Conservation (phyloP, 2,329 filamentous ascomycete genomes). For the Chalara sp. region DNA sequence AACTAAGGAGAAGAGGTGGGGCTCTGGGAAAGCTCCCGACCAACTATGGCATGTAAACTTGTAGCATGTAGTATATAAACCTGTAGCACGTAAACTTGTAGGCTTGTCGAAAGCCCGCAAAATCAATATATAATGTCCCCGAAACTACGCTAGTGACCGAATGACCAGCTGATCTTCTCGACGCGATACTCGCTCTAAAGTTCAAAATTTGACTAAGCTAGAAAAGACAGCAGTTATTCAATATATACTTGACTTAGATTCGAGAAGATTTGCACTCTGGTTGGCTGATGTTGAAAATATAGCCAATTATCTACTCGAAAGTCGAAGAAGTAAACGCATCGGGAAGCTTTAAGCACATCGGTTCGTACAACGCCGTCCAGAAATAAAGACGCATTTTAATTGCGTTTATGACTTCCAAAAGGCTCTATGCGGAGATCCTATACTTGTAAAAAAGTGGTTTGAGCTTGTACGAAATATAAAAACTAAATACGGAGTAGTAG, state of each 20-base stretch:
- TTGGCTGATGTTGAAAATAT: constrained; percentile 14
- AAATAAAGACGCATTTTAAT: constrained; percentile 11
- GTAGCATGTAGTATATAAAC: no score
- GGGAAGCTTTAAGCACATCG: constrained; percentile 5
- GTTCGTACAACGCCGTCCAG: constrained; percentile 9
- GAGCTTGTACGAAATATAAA: constrained; percentile 10
- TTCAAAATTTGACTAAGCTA: constrained; percentile 2
- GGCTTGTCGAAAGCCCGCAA: no score
- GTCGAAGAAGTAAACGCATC: constrained; percentile 1
- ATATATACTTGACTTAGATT: constrained; percentile 14
- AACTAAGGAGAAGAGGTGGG: no score
- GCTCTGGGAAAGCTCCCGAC: no score
- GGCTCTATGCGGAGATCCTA: constrained; percentile 14
- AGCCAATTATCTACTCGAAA: constrained; percentile 10
- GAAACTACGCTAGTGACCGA: constrained; percentile 8
- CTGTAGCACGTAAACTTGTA: no score
- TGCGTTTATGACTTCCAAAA: constrained; percentile 13
- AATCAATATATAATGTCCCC: constrained; percentile 11
- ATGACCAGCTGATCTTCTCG: constrained; percentile 4
- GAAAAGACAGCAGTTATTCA: constrained; percentile 14
- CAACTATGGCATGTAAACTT: no score
- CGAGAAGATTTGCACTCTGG: constrained; percentile 11
- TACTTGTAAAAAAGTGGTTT: constrained; percentile 14
- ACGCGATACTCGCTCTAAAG: constrained; percentile 2
- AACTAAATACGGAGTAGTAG: constrained; percentile 12